phyloP scores from a whole-genome alignment of 2,329 filamentous ascomycete species.

The Dendrostoma leiphaemia region DNA sequence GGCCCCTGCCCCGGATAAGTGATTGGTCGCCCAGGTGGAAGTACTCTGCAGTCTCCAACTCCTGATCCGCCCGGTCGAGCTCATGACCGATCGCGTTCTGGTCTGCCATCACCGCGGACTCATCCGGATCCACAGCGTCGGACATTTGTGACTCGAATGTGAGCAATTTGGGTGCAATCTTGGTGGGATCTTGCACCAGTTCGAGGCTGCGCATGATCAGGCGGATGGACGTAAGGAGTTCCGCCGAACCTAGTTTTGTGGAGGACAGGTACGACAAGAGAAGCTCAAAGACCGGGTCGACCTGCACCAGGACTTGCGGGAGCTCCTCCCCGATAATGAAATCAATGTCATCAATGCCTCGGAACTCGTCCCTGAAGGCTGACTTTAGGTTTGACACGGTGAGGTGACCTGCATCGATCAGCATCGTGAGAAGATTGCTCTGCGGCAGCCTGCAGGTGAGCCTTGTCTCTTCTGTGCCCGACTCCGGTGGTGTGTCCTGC shows the following conservation, averaged over 20 bases:
- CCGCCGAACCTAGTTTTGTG: constrained; percentile 63
- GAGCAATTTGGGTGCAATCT: constrained; percentile 22
- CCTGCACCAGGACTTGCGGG: constrained; percentile 57
- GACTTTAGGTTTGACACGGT: constrained; percentile 58
- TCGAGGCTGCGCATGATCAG: constrained; percentile 69
- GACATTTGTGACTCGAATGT: constrained; percentile 18
- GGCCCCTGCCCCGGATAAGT: constrained; percentile 58
- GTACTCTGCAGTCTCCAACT: constrained; percentile 66
- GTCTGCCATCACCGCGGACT: constrained; percentile 23
- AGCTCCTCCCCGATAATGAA: constrained; percentile 59
- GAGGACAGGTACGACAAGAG: constrained; percentile 64
- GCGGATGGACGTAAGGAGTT: constrained; percentile 65
- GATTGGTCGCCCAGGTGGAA: constrained; percentile 62
- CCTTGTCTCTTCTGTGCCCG: constrained; percentile 38
- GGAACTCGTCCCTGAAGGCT: constrained; percentile 51
- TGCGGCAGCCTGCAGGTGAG: constrained; percentile 44
- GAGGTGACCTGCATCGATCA: constrained; percentile 59
- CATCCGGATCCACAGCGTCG: constrained; percentile 29
- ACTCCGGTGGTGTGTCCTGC: constrained; percentile 43
- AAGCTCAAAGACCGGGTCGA: constrained; percentile 68
- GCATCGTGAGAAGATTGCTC: constrained; percentile 56
- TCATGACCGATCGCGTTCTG: constrained; percentile 46
- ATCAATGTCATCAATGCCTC: constrained; percentile 41
- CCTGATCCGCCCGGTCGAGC: constrained; percentile 60
- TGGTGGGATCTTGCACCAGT: constrained; percentile 45